Percentiles rank a stretch among this genome's conserved stretches.
Evolutionary conservation across 148 eudicot genomes (phyloP).

Genomic region (Pouteria glomerata): DNA sequence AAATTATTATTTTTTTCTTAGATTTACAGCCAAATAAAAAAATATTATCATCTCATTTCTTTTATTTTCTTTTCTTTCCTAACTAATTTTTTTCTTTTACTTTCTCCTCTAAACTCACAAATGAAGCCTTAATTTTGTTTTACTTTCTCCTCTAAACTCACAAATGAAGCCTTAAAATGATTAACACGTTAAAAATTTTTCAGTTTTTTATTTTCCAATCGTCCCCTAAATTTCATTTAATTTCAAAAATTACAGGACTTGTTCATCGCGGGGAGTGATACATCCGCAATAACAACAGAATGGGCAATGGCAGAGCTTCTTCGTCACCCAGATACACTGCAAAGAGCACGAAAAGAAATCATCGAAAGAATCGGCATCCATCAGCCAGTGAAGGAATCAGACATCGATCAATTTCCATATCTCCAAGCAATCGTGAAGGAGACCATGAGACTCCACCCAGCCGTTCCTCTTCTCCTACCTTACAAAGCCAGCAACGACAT

Average conservation of each 20-base stretch:
- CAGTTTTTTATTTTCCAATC: too few species aligned
- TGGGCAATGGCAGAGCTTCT: slow-evolving; percentile 23
- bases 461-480: slow-evolving; percentile 11
- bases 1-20: too few species aligned
- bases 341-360: slow-evolving; percentile 3
- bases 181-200: too few species aligned
- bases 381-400: neutral
- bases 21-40: too few species aligned
- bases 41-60: too few species aligned
- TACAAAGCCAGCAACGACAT: neutral
- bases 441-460: slow-evolving; percentile 17
- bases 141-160: too few species aligned
- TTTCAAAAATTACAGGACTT: neutral
- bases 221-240: too few species aligned
- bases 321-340: neutral
- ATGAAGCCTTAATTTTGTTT: too few species aligned
- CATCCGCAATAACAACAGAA: slow-evolving; percentile 10
- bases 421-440: slow-evolving; percentile 14
- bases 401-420: slow-evolving; percentile 11
- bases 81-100: too few species aligned
- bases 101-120: too few species aligned
- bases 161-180: too few species aligned
- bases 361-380: neutral
- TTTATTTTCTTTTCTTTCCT: too few species aligned
- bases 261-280: slow-evolving; percentile 16